phyloP scores from a whole-genome alignment of 176 grass and related monocot species.

The Pontederia paniculata region DNA sequence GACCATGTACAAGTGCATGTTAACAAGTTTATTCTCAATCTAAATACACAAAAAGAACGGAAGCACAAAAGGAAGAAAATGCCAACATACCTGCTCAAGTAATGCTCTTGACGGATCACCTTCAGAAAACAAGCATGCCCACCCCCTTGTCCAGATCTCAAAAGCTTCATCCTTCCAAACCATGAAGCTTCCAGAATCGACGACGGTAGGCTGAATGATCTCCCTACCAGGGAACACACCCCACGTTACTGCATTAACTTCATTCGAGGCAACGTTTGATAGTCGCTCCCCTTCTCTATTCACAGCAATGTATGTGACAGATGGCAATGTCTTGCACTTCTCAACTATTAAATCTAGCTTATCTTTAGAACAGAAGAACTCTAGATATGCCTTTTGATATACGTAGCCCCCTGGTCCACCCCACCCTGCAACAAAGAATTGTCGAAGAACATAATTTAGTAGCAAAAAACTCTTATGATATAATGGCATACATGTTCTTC shows the following conservation, averaged over 20 bases:
- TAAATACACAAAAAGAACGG: too few species aligned
- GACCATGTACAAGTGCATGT: too few species aligned
- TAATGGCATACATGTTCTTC: neutral
- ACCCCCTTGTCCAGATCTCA: constrained; percentile 65
- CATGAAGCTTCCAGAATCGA: constrained; percentile 60
- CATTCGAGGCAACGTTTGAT: constrained; percentile 38
- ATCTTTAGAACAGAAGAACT: constrained; percentile 69
- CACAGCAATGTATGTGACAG: constrained; percentile 59
- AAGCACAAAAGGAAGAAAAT: too few species aligned
- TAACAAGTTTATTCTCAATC: neutral
- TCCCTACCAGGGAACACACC: constrained; percentile 74
- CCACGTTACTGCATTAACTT: constrained; percentile 80
- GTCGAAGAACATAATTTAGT: neutral
- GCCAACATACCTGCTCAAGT: constrained; percentile 48
- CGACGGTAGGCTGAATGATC: constrained; percentile 68
- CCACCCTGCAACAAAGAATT: constrained; percentile 48
- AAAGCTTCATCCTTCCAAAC: constrained; percentile 91
- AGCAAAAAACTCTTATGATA: neutral
- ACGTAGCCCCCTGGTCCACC: constrained; percentile 66
- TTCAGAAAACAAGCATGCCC: constrained; percentile 51
- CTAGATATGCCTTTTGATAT: constrained; percentile 79
- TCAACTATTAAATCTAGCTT: constrained; percentile 46
- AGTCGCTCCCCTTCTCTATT: constrained; percentile 44
- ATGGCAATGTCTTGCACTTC: constrained; percentile 49
- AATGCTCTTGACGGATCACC: constrained; percentile 50